Base-by-base conservation (phyloP, 495 filamentous ascomycete genomes). In the Massariosphaeria phaeospora region DNA sequence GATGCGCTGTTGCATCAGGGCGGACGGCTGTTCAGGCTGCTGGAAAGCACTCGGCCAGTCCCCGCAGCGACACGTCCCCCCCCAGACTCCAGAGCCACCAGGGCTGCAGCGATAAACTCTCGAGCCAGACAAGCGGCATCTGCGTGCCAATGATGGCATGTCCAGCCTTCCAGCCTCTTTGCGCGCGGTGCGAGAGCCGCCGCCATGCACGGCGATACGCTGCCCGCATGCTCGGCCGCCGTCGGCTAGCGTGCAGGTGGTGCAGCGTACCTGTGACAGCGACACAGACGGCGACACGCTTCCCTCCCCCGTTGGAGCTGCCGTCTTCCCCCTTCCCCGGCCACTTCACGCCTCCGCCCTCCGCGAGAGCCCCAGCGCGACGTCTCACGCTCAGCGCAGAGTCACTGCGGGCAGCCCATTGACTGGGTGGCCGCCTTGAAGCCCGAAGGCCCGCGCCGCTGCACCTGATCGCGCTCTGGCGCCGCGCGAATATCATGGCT, bases 261-360 rank as follows among this genome's bases (percentile, higher is more conserved):
- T 10, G 45, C 25, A 7, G 38, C 25, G 7, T 25, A 9, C 26
- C 18, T 47, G 40, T 43, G 10, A 55, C 26, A 42, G 39, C 54
- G 20, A 57, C 48, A 45, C 40, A n/a, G n/a, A n/a, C n/a, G 36
- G 36, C 30, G 52, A 48, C 61, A 61, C 61, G 61, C 59, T 48
- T 34, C 15, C 46, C 48, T 34, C 33, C n/a, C 25, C 45, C 27
- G 21, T 38, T 25, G 12, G n/a, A n/a, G 18, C 49, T 42, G 45
- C 53, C 48, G 54, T 13, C n/a, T 38, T 45, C 42, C 49, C 43
- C 52, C n/a, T 38, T 45, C 42, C 49, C 43, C 52, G 48, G 41
- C 18, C 45, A n/a, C n/a, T n/a, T n/a, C n/a, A n/a, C n/a, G n/a
- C n/a, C n/a, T n/a, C 41, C 17, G 12, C 13, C 38, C 8, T 11